These are phyloP conservation scores for Fusarium globosum DNA, from an alignment of 2,329 filamentous ascomycete species.

Conservation along the genomic window DNA sequence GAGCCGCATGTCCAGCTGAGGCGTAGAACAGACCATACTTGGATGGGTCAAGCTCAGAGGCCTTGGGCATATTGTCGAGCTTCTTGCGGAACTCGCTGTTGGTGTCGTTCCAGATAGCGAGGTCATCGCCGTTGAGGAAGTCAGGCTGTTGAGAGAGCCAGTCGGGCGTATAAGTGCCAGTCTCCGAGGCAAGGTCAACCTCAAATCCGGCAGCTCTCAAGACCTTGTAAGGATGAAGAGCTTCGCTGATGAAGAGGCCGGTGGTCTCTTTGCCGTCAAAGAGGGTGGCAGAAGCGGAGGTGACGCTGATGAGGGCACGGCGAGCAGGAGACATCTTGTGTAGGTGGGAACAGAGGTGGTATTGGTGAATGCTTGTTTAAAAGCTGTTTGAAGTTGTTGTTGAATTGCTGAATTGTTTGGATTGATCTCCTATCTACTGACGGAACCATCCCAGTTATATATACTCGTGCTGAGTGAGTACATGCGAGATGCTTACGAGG, in stretches of 20 bases:
- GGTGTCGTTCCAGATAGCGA: conserved; percentile 50
- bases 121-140: conserved; percentile 20
- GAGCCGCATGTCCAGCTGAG: conserved; percentile 21
- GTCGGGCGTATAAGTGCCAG: conserved; percentile 6
- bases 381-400: not conserved
- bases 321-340: conserved; percentile 14
- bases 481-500: not conserved
- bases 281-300: conserved; percentile 19
- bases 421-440: not conserved
- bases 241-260: conserved; percentile 9
- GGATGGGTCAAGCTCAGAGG: conserved; percentile 44
- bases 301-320: conserved; percentile 22
- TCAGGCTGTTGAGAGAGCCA: conserved; percentile 20
- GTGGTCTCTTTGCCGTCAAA: conserved; percentile 19
- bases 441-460: not conserved
- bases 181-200: conserved; percentile 10
- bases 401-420: not conserved
- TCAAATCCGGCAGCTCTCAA: conserved; percentile 11
- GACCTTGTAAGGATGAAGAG: conserved; percentile 16
- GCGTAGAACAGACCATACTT: conserved; percentile 36
- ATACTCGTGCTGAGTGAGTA: not conserved
- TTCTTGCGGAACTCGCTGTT: conserved; percentile 58
- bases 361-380: not conserved
- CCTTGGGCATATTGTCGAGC: conserved; percentile 55
- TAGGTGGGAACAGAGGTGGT: not conserved